Evolutionary conservation across 179 eudicot species (phyloP), one percentile per base, ranked within the genome.

Genomic region (Silene coronaria): DNA sequence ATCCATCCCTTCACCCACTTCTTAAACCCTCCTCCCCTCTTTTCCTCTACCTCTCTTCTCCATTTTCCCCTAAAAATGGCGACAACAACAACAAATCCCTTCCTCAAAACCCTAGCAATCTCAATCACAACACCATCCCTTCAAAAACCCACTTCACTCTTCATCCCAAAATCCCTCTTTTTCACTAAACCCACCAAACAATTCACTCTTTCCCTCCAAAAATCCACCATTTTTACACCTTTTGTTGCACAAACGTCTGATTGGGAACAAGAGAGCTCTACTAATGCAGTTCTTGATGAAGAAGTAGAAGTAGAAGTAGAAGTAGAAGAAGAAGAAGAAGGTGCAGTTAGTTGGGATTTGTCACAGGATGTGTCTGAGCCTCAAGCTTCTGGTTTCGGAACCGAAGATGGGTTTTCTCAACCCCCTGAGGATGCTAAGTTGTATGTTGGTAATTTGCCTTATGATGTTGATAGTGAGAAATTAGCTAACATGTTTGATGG

Each of bases 401-500:
- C 38, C 55, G 84, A 26, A 16, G 82, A 38, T 2, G 73, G 70
- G 28, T 85, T 78, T 30, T 21, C 75, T 16, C 19, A 53, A 72
- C 94, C 92, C 0, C 76, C 87, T 10, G 98, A 94, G 76, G 98
- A 89, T 32, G 96, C 94, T 0, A 90, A 90, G 82, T 42, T 93
- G 67, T 94, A 85, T 82, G 98, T 92, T 23, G 98, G 98, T 34
- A 94, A 94, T 71, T 89, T 94, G 90, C 89, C 96, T 0, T 94
- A 75, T 80, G 96, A 94, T 78, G 85, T 89, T 51, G 97, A 92
- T 64, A 90, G 91, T 83, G 97, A 88, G 86, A 79, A 64, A 34
- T 71, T 94, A 79, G 97, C 98, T 80, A 80, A 83, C 71, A 62
- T 90, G 34, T 94, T 94, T 82, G 89, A 88, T 53, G 87, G 81